These are phyloP conservation scores for Moesziomyces parantarcticus DNA, from an alignment of 1,284 basidiomycete genomes.

Conservation along the genomic window DNA sequence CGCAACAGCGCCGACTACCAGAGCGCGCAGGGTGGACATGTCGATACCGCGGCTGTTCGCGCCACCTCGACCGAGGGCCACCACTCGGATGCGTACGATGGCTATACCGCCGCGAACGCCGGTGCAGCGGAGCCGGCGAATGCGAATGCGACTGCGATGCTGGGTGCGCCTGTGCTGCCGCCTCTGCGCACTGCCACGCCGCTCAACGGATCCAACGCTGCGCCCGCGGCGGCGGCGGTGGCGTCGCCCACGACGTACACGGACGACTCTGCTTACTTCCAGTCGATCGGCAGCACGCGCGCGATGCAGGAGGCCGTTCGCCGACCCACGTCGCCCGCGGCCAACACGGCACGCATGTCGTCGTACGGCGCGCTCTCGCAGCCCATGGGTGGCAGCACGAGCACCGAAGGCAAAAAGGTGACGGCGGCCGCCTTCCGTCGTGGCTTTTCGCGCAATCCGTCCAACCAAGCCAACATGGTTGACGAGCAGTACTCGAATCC, in stretches of 20 bases:
- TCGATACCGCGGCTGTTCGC: not conserved
- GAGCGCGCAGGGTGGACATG: conserved; percentile 32
- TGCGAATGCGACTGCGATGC: conserved; percentile 16
- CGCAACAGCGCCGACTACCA: conserved; percentile 43
- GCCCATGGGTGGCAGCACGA: conserved; percentile 8
- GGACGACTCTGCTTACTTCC: conserved; percentile 55
- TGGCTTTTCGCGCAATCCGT: conserved; percentile 53
- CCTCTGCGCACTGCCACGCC: conserved; percentile 48
- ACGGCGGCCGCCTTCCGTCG: conserved; percentile 61
- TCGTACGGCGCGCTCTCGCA: conserved; percentile 30
- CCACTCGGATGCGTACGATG: conserved; percentile 45
- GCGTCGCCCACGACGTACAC: conserved; percentile 29
- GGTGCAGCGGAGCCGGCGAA: conserved; percentile 8
- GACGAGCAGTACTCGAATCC: conserved; percentile 18
- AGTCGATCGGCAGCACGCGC: conserved; percentile 55
- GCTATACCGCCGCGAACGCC: conserved; percentile 14
- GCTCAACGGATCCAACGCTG: conserved; percentile 18
- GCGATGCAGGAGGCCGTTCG: conserved; percentile 57
- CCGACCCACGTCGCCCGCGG: conserved; percentile 39
- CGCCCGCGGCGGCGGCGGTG: conserved; percentile 5
- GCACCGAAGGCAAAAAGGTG: conserved; percentile 57
- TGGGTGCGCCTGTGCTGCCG: conserved; percentile 48
- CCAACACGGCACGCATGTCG: conserved; percentile 9
- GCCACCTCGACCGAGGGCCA: conserved; percentile 25
- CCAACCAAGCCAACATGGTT: conserved; percentile 31